Base-by-base conservation (phyloP, 176 grass and related monocot species). In the Tillandsia leiboldiana region DNA sequence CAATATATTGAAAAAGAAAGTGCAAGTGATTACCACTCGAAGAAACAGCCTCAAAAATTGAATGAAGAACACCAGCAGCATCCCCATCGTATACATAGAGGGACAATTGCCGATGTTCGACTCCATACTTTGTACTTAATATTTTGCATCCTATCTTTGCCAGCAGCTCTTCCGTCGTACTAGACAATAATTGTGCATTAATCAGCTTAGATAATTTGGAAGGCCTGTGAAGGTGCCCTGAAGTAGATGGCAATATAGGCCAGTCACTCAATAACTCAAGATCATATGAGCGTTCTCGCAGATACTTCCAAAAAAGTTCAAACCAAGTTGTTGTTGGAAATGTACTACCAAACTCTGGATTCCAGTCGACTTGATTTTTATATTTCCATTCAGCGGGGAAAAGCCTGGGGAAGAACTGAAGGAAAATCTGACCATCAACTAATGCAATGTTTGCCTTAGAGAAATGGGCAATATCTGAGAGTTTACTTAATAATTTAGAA, bases 241-340 rank as follows among this genome's bases (percentile, higher is more conserved):
- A 84, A 51, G 83, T 91, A 72, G 88, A 89, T 82, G 92, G 92
- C 63, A 96, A 79, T 89, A 91, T 81, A 82, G 92, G 92, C 92
- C 92, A 96, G 48, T 96, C 83, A 70, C 67, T 72, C 78, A 96
- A 92, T 71, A 92, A 75, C 70, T 73, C 77, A 64, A 96, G 83
- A 61, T 86, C 89, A 79, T 92, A 96, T 11, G 83, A 84, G 42
- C 12, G 49, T 72, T 84, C 65, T 18, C 64, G 68, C 73, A 96
- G 82, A 84, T 87, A 96, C 68, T 78, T 78, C 92, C 92, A 96
- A 70, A 96, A 96, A 85, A 89, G 86, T 80, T 83, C 83, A 79
- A 92, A 96, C 92, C 92, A 96, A 67, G 64, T 73, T 73, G 71
- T 75, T 24, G 78, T 81, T 56, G 88, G 92, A 71, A 77, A 82